Base-by-base conservation (phyloP, 176 grass and related monocot species). In the Carex myosuroides region DNA sequence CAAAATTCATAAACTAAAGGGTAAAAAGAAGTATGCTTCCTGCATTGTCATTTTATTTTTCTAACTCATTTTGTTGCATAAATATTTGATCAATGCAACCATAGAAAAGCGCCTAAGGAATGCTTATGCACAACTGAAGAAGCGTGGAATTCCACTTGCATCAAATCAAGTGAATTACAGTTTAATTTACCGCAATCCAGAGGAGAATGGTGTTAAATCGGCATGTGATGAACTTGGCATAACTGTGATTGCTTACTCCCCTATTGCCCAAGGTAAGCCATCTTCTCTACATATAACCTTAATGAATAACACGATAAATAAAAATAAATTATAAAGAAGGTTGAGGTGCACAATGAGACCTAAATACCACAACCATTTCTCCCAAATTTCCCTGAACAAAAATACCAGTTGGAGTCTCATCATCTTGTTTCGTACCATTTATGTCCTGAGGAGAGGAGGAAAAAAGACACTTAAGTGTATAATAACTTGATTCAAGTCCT, bases 151-250 rank as follows among this genome's bases (percentile, higher is more conserved):
- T 70, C 92, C 90, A 70, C 88, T 90, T 50, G 92, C 90, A 39
- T 79, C 89, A 60, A 94, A 94, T 86, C 92, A 94, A 87, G 92
- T 94, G 21, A 94, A 94, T 8, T 91, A 94, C 83, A 91, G 92
- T 85, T 84, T 94, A 67, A 86, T 94, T 78, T 94, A 94, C 87
- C 86, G 92, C 68, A 81, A 39, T 69, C 90, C 92, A 4, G 90
- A 94, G 79, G 13, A 84, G 55, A 94, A 94, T 68, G 92, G 88
- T n/a, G 88, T 92, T 17, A 94, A 94, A 85, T 74, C 84, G 12
- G 64, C 90, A 62, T 92, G 90, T 53, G 92, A 94, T 87, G 92
- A 94, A 81, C 83, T 94, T 2, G 90, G 92, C 11, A 87, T 94
- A 85, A 94, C 86, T 44, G 73, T 94, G 81, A 94, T 94, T 85